Evolutionary conservation across 805 yeast species (phyloP).

Genomic region (Nadsonia fulvescens): DNA sequence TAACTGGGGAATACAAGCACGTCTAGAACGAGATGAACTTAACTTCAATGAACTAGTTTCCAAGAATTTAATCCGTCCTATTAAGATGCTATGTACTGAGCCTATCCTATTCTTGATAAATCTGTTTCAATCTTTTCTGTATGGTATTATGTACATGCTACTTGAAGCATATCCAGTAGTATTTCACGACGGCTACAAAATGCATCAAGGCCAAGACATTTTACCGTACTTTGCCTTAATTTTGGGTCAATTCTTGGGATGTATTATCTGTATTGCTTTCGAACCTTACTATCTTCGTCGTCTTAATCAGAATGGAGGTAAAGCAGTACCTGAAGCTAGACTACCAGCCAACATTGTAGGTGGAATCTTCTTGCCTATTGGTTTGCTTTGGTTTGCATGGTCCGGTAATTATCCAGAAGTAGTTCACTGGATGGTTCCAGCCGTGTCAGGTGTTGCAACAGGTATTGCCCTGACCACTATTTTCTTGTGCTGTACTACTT

Average conservation of each 20-base stretch:
- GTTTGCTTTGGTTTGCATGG: slow-evolving; percentile 80
- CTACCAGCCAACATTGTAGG: slow-evolving; percentile 62
- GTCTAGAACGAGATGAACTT: slow-evolving; percentile 47
- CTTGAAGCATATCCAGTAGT: slow-evolving; percentile 63
- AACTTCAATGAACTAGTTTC: slow-evolving; percentile 39
- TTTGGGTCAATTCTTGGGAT: slow-evolving; percentile 45
- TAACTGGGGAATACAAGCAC: slow-evolving; percentile 70
- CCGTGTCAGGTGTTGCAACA: slow-evolving; percentile 41
- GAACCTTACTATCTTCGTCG: slow-evolving; percentile 36
- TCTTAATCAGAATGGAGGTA: slow-evolving; percentile 35
- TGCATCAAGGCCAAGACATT: slow-evolving; percentile 42
- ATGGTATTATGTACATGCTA: slow-evolving; percentile 60
- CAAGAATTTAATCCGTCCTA: slow-evolving; percentile 50
- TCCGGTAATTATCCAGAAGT: slow-evolving; percentile 53
- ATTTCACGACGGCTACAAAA: slow-evolving; percentile 43
- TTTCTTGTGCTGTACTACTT: slow-evolving; percentile 52
- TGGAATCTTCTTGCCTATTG: slow-evolving; percentile 52
- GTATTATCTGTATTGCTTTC: slow-evolving; percentile 27
- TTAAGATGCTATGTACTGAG: slow-evolving; percentile 46
- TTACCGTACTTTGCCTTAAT: slow-evolving; percentile 67
- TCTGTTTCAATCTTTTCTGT: slow-evolving; percentile 58
- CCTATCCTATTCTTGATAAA: slow-evolving; percentile 56
- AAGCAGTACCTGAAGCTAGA: slow-evolving; percentile 58
- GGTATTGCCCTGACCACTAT: slow-evolving; percentile 54
- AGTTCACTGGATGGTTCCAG: slow-evolving; percentile 74